These are phyloP conservation scores for Spergularia azorica DNA, from an alignment of 179 eudicot genomes.

Conservation along the genomic window DNA sequence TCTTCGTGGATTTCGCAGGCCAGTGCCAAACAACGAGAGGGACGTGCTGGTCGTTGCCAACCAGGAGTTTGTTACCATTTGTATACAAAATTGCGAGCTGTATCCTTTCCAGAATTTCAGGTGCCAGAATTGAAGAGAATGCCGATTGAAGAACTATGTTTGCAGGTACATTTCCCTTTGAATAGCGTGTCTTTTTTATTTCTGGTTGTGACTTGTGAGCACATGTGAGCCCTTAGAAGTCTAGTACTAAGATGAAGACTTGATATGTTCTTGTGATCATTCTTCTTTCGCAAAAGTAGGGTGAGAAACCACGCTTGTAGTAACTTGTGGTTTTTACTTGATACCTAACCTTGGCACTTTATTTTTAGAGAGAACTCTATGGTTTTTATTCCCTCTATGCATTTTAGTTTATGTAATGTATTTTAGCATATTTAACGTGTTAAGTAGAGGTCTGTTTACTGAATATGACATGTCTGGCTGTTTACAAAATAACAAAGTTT, in stretches of 20 bases:
- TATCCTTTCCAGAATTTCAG: slow-evolving; percentile 76
- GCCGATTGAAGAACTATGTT: slow-evolving; percentile 91
- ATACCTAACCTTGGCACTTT: too few relatives aligned
- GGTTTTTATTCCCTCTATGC: too few relatives aligned
- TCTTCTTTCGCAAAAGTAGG: not conserved
- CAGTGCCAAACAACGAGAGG: slow-evolving; percentile 95
- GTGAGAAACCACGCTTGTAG: not conserved
- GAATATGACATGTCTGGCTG: too few relatives aligned
- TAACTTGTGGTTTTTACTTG: too few relatives aligned
- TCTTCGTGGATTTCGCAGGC: slow-evolving; percentile 96
- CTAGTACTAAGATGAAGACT: not conserved
- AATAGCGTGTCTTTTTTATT: not conserved
- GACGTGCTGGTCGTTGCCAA: slow-evolving; percentile 99
- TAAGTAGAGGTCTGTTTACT: too few relatives aligned
- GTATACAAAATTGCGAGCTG: slow-evolving; percentile 69
- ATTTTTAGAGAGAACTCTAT: too few relatives aligned
- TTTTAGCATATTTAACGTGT: too few relatives aligned
- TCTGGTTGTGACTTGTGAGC: not conserved
- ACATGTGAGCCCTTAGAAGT: not conserved
- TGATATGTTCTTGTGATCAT: not conserved
- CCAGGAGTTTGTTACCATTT: slow-evolving; percentile 97
- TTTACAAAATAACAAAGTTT: too few relatives aligned
- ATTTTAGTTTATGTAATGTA: too few relatives aligned
- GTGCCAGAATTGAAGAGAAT: slow-evolving; percentile 89
- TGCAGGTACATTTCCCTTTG: slow-evolving; percentile 62